Percentiles rank a stretch among this genome's conserved stretches.
phyloP scores from a whole-genome alignment of 345 rosid species.

The Microthlaspi erraticum region DNA sequence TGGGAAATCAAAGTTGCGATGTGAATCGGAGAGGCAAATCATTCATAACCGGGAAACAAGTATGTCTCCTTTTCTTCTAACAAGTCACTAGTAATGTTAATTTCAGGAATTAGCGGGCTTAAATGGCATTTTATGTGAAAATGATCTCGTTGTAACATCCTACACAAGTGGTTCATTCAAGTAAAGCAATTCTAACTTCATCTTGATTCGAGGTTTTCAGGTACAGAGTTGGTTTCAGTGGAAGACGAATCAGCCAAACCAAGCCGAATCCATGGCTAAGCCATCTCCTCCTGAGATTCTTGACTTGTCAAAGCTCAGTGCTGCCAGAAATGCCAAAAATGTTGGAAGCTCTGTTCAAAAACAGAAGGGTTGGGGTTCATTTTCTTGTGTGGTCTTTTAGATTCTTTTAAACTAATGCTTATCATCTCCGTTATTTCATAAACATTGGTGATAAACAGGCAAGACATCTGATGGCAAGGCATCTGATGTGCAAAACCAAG shows the following conservation, averaged over 20 bases:
- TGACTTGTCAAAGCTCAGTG: conserved; percentile 47
- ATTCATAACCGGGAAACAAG: conserved; percentile 72
- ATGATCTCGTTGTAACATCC: too few species aligned
- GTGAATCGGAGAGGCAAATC: conserved; percentile 59
- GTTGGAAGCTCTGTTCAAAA: too few species aligned
- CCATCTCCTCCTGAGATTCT: conserved; percentile 41
- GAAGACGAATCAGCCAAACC: conserved; percentile 44
- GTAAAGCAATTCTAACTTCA: neutral
- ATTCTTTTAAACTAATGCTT: conserved; percentile 1
- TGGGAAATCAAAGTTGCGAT: conserved; percentile 54
- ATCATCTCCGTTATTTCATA: neutral
- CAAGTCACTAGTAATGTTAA: neutral
- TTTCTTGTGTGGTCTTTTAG: conserved; percentile 21
- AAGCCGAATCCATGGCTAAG: too few species aligned
- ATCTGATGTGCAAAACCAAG: conserved; percentile 4
- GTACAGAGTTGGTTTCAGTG: conserved; percentile 73
- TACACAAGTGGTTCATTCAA: neutral
- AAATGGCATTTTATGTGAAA: too few species aligned
- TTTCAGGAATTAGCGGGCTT: too few species aligned
- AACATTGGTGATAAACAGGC: conserved; percentile 28
- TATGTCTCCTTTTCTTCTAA: conserved; percentile 37
- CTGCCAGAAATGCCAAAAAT: conserved; percentile 4
- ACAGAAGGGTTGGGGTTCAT: conserved; percentile 52
- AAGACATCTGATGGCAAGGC: too few species aligned
- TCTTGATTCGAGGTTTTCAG: conserved; percentile 44